Conservation (phyloP, 2,329 filamentous ascomycete species). For the Xylaria sp. region DNA sequence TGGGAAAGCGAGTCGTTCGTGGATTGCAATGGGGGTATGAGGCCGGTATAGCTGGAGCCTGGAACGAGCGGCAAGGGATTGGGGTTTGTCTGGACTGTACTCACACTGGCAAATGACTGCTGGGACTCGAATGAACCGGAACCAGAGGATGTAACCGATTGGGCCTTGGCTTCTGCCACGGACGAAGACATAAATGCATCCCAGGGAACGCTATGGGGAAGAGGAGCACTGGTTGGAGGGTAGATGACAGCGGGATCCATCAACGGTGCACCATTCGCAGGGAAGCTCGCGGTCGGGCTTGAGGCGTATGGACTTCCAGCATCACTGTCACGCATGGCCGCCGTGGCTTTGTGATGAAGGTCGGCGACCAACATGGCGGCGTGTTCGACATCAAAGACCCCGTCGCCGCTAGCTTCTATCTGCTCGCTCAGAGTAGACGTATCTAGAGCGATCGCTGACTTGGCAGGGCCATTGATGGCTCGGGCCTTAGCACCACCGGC, state of each 20-base stretch:
- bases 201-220: slow-evolving; percentile 86
- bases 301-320: slow-evolving; percentile 64
- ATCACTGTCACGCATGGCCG: slow-evolving; percentile 67
- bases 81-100: slow-evolving; percentile 65
- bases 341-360: slow-evolving; percentile 92
- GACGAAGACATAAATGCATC: slow-evolving; percentile 83
- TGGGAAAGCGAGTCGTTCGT: slow-evolving; percentile 77
- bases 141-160: slow-evolving; percentile 74
- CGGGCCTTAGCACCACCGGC: slow-evolving; percentile 71
- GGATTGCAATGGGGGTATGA: slow-evolving; percentile 74
- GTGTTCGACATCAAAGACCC: slow-evolving; percentile 94
- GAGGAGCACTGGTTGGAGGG: slow-evolving; percentile 76
- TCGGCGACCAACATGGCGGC: slow-evolving; percentile 99
- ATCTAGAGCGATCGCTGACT: slow-evolving; percentile 83
- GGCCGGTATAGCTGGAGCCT: slow-evolving; percentile 67
- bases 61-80: slow-evolving; percentile 71
- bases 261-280: slow-evolving; percentile 74
- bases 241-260: slow-evolving; percentile 84
- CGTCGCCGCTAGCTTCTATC: slow-evolving; percentile 89
- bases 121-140: slow-evolving; percentile 75
- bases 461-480: slow-evolving; percentile 72
- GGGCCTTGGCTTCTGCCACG: slow-evolving; percentile 76
- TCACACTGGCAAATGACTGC: slow-evolving; percentile 68
- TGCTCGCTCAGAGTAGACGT: slow-evolving; percentile 83
- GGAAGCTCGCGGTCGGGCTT: slow-evolving; percentile 73